These are phyloP conservation scores for Zasmidium cellare DNA, from an alignment of 2,329 filamentous ascomycete genomes.

Conservation along the genomic window DNA sequence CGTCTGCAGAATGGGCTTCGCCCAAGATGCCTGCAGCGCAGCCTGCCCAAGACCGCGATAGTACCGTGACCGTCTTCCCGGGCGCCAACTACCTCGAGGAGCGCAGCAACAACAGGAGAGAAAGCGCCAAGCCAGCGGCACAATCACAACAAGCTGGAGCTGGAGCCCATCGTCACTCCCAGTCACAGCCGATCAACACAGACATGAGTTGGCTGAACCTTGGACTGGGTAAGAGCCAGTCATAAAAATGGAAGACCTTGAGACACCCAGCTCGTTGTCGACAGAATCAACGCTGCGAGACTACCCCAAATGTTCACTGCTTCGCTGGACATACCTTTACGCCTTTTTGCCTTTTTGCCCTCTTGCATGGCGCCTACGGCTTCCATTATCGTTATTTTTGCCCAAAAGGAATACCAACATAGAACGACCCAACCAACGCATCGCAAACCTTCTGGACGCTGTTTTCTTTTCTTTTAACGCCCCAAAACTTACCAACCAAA, in stretches of 20 bases:
- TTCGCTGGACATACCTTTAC: not conserved
- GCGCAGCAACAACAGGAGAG: constrained; percentile 15
- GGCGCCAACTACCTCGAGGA: constrained; percentile 28
- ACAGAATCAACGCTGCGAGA: not conserved
- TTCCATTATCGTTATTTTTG: not conserved
- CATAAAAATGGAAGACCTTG: not conserved
- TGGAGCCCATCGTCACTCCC: constrained; percentile 37
- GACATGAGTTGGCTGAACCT: constrained; percentile 84
- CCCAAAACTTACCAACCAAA: not conserved
- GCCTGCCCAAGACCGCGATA: constrained; percentile 28
- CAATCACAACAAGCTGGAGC: constrained; percentile 39
- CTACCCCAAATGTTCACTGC: not conserved
- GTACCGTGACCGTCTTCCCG: constrained; percentile 39
- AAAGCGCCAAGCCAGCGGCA: constrained; percentile 37
- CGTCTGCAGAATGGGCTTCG: constrained; percentile 26
- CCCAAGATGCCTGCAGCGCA: constrained; percentile 14
- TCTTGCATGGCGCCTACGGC: not conserved
- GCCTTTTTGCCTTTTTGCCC: not conserved
- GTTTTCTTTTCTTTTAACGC: not conserved
- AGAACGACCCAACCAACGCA: not conserved
- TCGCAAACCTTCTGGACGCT: not conserved
- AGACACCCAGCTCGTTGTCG: not conserved
- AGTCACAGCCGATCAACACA: constrained; percentile 36
- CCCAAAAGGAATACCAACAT: no score
- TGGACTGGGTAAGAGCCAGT: constrained; percentile 4